phyloP scores from a whole-genome alignment of 371 early-diverging fungal species.

The Lichtheimia corymbifera region DNA sequence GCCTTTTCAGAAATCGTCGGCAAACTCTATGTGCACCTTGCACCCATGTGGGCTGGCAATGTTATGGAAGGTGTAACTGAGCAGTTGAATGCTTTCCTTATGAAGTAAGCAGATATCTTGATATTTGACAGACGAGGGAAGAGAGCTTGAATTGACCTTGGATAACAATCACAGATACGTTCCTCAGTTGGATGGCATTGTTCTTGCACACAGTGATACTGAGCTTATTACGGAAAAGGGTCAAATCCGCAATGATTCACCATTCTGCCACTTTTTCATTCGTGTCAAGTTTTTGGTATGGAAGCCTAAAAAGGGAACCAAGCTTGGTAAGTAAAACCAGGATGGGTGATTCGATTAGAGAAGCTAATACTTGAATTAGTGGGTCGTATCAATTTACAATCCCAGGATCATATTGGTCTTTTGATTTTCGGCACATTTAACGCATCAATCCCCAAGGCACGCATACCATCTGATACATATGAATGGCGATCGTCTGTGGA shows the following conservation, averaged over 20 bases:
- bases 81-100: conserved; percentile 82
- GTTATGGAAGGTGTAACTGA: conserved; percentile 76
- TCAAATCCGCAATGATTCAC: conserved; percentile 82
- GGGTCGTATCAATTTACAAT: conserved; percentile 90
- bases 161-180: conserved; percentile 60
- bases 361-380: conserved; percentile 34
- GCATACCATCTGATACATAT: conserved; percentile 76
- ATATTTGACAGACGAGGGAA: not conserved
- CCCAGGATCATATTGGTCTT: conserved; percentile 93
- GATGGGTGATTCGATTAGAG: not conserved
- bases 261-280: conserved; percentile 80
- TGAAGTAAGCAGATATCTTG: conserved; percentile 59
- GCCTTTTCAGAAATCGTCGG: conserved; percentile 64
- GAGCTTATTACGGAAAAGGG: conserved; percentile 60
- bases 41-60: conserved; percentile 73
- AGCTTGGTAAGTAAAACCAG: conserved; percentile 51
- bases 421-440: conserved; percentile 93
- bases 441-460: conserved; percentile 86
- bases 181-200: conserved; percentile 86
- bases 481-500: conserved; percentile 58
- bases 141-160: not conserved
- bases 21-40: conserved; percentile 70
- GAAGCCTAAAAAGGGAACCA: conserved; percentile 74
- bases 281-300: conserved; percentile 76
- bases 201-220: conserved; percentile 78